Evolutionary conservation across 306 rosid genomes (phyloP), one percentile per base, ranked within the genome.

Genomic region (Cucurbita pepo): DNA sequence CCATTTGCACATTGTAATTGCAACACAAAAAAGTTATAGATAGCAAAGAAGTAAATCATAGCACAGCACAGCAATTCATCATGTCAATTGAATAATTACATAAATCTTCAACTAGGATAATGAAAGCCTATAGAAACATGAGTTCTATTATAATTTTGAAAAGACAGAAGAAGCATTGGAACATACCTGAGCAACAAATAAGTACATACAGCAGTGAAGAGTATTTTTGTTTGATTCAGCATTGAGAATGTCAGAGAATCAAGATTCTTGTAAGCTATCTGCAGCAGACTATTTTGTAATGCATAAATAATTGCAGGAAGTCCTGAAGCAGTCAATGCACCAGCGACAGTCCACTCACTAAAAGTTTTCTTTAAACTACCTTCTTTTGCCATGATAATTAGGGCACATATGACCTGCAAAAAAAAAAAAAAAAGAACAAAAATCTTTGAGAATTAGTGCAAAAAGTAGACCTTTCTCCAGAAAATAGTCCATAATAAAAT

Each of bases 161-260:
- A 11, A 22, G 52, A 51, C 44, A 12, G 38, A 45, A 41, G 56
- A 40, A 57, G 36, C 69, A 64, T 38, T 70, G 75, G 72, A 38
- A 60, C 85, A 76, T 84, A 91, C 99, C 97, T 89, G 81, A 95
- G 78, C 67, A 95, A 63, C 50, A 95, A 64, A 79, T 81, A 95
- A 4, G 99, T 91, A 77, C 86, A 91, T 55, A 95, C 77, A 41
- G 97, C 99, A 52, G 99, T 95, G 80, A 91, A 95, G 78, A 95
- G 56, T 61, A 95, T 91, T 76, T 95, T 95, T 34, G 99, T 95
- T 82, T 95, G 97, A 80, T 91, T 95, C 81, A 94, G 83, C 81
- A 95, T 91, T 15, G 99, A 91, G 85, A 95, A 95, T 10, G 97
- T 95, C 73, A 95, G 91, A 4, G 99, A 95, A 85, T 95, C 99